Base-by-base conservation (phyloP, 148 eudicot genomes). In the Nepenthes gracilis region DNA sequence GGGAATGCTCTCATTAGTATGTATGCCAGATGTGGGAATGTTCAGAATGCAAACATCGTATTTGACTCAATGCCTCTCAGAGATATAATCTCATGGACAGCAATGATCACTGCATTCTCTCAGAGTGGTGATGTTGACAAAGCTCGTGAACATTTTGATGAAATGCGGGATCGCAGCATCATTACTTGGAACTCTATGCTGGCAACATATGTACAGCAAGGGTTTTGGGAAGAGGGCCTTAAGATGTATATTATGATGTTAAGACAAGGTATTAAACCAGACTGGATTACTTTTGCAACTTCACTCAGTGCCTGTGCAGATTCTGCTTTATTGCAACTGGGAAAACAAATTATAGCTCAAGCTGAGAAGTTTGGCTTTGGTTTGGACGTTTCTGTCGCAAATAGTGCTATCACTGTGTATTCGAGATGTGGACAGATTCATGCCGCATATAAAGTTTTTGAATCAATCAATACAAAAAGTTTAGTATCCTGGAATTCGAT, bases 101-200 rank as follows among this genome's bases (percentile, higher is more conserved):
- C 77, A 40, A 74, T 70, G 65, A 63, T 74, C 45, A 61, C 67
- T 51, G 71, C 75, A 48, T 67, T 73, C 60, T 70, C 72, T 14
- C 75, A 70, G 61, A 53, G 36, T 23, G 72, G 75, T 13, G 45
- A 78, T 40, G 60, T 78, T 57, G 55, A 70, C 51, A 61, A 43
- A 36, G 72, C 81, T 54, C 58, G 67, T n/a, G 59, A 57, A 34
- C 67, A 57, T 63, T 78, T 78, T 36, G 56, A 74, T 67, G 58
- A 60, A 61, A 78, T 78, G 78, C 75, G 73, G 2, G 72, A 70
- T 40, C 62, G 72, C 50, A 78, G 70, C 61, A 54, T 74, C 15
- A 51, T 78, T 12, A 59, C 75, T 38, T 74, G 81, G 78, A 78
- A 73, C 70, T 73, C 81, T 36, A 78, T 74, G 78, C 51, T 78